A percentile compares a stretch with the other conserved stretches of the same genome.
Evolutionary conservation across 257 asterid genomes (phyloP).

Genomic region (Orobanche coerulescens): DNA sequence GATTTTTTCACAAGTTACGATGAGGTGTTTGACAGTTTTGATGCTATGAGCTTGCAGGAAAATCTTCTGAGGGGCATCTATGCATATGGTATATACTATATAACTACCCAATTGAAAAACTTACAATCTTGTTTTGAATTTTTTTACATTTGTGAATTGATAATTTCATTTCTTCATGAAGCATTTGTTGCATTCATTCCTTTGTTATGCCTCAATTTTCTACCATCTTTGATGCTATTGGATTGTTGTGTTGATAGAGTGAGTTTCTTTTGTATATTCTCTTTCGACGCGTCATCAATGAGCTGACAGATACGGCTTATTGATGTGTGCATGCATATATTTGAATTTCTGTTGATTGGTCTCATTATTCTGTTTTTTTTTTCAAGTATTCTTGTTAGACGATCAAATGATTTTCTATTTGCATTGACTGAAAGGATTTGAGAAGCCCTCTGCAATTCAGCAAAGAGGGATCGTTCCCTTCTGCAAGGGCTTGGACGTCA

Average conservation of each 20-base stretch:
- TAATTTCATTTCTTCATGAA: too few relatives aligned
- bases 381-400: neutral
- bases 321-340: too few relatives aligned
- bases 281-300: too few relatives aligned
- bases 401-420: neutral
- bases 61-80: constrained; percentile 59
- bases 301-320: too few relatives aligned
- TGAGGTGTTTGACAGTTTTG: constrained; percentile 49
- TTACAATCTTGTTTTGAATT: too few relatives aligned
- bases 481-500: constrained; percentile 52
- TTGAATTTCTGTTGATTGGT: neutral
- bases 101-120: neutral
- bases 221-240: too few relatives aligned
- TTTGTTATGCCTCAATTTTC: too few relatives aligned
- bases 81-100: constrained; percentile 40
- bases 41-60: constrained; percentile 49
- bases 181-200: too few relatives aligned
- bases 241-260: too few relatives aligned
- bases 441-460: constrained; percentile 64
- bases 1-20: constrained; percentile 53
- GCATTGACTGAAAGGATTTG: constrained; percentile 38
- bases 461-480: constrained; percentile 64
- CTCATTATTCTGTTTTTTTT: neutral
- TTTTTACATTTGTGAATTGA: too few relatives aligned
- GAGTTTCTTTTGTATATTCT: too few relatives aligned